Conservation (phyloP, 1,139 yeast species). For the Schizosaccharomyces versatilis region DNA sequence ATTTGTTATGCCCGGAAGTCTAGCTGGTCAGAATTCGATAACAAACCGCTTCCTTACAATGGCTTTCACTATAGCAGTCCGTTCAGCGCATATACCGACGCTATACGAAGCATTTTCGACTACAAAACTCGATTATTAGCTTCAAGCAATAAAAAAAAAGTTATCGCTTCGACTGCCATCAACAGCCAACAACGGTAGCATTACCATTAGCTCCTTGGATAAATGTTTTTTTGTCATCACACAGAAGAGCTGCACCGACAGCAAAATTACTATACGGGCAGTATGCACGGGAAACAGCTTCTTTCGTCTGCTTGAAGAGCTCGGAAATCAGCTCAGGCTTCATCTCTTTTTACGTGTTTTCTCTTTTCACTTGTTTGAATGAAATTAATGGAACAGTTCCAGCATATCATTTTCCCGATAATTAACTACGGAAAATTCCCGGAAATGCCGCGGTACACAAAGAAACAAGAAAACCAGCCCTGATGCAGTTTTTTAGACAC, state of each 20-base stretch:
- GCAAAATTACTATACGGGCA: neutral
- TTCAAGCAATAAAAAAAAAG: too few relatives aligned
- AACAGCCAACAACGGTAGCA: neutral
- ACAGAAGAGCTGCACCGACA: neutral
- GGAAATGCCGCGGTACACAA: too few relatives aligned
- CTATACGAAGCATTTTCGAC: slow-evolving; percentile 1
- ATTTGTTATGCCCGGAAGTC: neutral
- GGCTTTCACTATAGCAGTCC: neutral
- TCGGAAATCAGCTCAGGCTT: neutral
- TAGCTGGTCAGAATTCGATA: neutral
- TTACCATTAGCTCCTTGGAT: neutral
- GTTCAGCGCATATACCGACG: neutral
- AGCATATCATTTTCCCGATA: too few relatives aligned
- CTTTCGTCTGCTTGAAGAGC: neutral
- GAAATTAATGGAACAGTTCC: neutral
- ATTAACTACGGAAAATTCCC: too few relatives aligned
- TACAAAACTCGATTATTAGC: neutral
- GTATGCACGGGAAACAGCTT: neutral
- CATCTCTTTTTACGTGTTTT: neutral
- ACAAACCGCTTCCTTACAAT: neutral
- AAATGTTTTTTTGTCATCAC: neutral
- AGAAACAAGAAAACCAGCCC: too few relatives aligned
- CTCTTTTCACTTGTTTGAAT: neutral
- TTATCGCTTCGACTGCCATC: too few relatives aligned
- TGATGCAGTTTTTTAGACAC: too few relatives aligned